Base-by-base conservation (phyloP, 192 early-diverging fungal genomes). In the Gryganskiella cystojenkinii region DNA sequence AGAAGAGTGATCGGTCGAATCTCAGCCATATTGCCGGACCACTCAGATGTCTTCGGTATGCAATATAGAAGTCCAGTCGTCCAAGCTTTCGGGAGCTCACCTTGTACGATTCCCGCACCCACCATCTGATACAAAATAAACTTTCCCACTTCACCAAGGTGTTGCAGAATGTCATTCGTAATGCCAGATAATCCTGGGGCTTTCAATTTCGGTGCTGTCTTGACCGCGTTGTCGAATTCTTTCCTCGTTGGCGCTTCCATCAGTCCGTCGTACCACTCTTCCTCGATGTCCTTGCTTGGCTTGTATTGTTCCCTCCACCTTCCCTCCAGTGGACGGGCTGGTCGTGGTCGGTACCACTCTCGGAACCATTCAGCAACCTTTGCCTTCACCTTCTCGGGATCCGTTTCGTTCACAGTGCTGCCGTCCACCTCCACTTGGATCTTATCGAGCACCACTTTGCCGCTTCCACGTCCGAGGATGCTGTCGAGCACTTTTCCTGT, bases 141-240 rank as follows among this genome's bases (percentile, higher is more conserved):
- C 14, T 47, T 24, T 8, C 44, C 55, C 4, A 57, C 5, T 20
- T 15, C 10, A 25, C 64, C 64, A 9, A 31, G 64, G 3, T 50
- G 42, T 22, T 50, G 15, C 10, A 57, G 15, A 2, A 67, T 20
- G 4, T 67, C 64, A 27, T 50, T 50, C 13, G 45, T 49, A 4
- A 50, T 15, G 0, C 64, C 64, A 14, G 64, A 67, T n/a, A 25
- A 17, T 2, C 64, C 64, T 49, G 64, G 55, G 2, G 64, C 64
- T 11, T 17, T 17, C 19, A 50, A 24, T 50, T 20, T 17, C 19
- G 47, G 19, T 50, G 47, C 19, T 50, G 47, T 40, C 7, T 40
- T 13, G 37, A 40, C 37, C 37, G 37, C 37, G 7, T 40, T 40
- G 37, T 40, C 37, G 37, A 40, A 40, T 40, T 40, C 37, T 40